These are phyloP conservation scores for Tricholoma matsutake DNA, from an alignment of 768 basidiomycete genomes.

Conservation along the genomic window DNA sequence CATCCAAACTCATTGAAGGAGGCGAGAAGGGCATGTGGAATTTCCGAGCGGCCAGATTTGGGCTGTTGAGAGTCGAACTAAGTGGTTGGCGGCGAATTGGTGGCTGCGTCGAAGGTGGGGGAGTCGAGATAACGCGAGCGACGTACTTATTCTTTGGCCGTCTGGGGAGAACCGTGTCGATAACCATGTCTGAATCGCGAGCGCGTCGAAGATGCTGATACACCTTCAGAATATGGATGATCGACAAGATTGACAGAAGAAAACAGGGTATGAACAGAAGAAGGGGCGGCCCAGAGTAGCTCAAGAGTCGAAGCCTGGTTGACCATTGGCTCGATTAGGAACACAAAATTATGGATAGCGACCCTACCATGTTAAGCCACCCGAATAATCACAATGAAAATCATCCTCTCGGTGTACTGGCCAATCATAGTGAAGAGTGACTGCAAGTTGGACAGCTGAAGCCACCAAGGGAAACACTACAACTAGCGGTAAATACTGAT, in stretches of 20 bases:
- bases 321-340: neutral
- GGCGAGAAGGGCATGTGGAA: constrained; percentile 20
- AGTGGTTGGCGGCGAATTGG: constrained; percentile 20
- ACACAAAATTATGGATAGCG: neutral
- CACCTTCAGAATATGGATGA: constrained; percentile 32
- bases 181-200: constrained; percentile 26
- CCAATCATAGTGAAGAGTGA: constrained; percentile 38
- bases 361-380: constrained; percentile 54
- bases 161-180: constrained; percentile 13
- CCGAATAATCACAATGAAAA: constrained; percentile 54
- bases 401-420: constrained; percentile 47
- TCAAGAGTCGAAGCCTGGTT: constrained; percentile 59
- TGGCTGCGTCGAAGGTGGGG: constrained; percentile 6
- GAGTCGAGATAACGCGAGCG: constrained; percentile 11
- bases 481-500: constrained; percentile 40
- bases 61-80: constrained; percentile 18
- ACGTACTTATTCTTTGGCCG: constrained; percentile 12
- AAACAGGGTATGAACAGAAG: constrained; percentile 50
- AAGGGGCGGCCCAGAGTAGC: constrained; percentile 58
- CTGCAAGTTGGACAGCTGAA: constrained; percentile 38
- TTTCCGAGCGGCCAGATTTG: constrained; percentile 14
- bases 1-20: constrained; percentile 9
- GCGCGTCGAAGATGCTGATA: constrained; percentile 37
- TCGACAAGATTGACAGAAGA: constrained; percentile 43
- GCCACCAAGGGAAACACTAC: constrained; percentile 47